Evolutionary conservation across 257 asterid genomes (phyloP), one percentile per base, ranked within the genome.

Genomic region (Przewalskia tangutica): DNA sequence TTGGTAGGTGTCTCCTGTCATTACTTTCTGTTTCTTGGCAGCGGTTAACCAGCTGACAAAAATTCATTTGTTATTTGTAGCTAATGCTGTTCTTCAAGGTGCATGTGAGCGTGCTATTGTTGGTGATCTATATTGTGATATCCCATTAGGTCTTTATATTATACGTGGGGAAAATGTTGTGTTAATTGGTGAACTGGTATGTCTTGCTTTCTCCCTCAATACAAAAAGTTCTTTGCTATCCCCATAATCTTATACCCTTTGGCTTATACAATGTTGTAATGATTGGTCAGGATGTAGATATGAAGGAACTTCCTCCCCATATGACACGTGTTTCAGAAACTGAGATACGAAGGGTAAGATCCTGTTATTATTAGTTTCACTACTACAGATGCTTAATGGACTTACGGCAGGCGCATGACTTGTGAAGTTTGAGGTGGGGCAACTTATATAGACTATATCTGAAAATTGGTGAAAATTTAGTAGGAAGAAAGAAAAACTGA

Each of bases 131-230:
- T 95, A 91, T 83, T 95, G 97, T 75, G 99, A 95, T 86, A 89
- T 95, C 77, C 97, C 97, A 46, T 89, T 95, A 87, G 98, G 99
- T 67, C 86, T 95, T 42, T 95, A 95, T 71, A 93, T 95, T 46
- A 95, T 95, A 63, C 97, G 99, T 55, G 98, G 99, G 79, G 99
- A 95, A 85, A 95, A 95, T 84, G 99, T 95, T 65, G 99, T 95
- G 83, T 89, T 95, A 83, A 95, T 95, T 55, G 99, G 99, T 84
- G 99, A 95, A 85, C 96, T 95, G 97, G 99, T 95, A 92, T 75
- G 83, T 42, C 59, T 85, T 55, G 54, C 18, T 82, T 56, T 34
- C 78, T 65, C 84, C 13, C 14, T 73, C 79, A 73, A 73, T 73
- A 13, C 79, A 48, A 27, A 46, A 73, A 73, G 8, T 1, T 60